A percentile compares a stretch with the other conserved stretches of the same genome.
phyloP scores from a whole-genome alignment of 305 asterid genomes.

The Solanum aculeatissimum region DNA sequence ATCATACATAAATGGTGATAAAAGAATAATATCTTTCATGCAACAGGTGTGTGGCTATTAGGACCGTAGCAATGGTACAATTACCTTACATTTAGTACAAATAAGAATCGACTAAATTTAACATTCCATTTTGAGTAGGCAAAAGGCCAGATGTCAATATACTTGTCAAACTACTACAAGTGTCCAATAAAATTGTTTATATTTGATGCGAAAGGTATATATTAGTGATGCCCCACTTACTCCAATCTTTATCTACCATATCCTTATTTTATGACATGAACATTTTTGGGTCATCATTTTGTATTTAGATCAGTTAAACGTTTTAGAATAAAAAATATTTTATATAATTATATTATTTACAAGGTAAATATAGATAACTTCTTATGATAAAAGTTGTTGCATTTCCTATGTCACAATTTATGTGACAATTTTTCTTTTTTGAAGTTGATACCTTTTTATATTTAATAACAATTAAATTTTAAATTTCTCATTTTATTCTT shows the following conservation, averaged over 20 bases:
- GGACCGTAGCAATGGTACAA: not conserved
- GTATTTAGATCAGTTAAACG: not conserved
- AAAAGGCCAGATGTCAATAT: not conserved
- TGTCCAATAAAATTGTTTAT: not conserved
- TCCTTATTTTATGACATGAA: not conserved
- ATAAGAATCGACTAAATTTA: too few species aligned
- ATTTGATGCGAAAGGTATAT: not conserved
- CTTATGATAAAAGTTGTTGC: too few species aligned
- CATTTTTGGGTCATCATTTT: not conserved
- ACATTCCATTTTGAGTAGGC: not conserved
- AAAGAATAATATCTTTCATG: not conserved
- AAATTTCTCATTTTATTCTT: too few species aligned
- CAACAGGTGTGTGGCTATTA: not conserved
- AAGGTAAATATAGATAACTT: too few species aligned
- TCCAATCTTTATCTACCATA: not conserved
- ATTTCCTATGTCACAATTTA: too few species aligned
- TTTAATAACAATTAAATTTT: too few species aligned
- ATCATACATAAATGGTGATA: not conserved
- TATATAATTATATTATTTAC: too few species aligned
- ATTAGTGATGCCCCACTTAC: not conserved
- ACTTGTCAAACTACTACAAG: not conserved
- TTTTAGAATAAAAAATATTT: too few species aligned
- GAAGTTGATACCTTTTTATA: too few species aligned
- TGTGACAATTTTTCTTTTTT: too few species aligned
- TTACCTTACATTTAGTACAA: not conserved